Conservation (phyloP, 2,329 filamentous ascomycete species). For the Geosmithia flava region DNA sequence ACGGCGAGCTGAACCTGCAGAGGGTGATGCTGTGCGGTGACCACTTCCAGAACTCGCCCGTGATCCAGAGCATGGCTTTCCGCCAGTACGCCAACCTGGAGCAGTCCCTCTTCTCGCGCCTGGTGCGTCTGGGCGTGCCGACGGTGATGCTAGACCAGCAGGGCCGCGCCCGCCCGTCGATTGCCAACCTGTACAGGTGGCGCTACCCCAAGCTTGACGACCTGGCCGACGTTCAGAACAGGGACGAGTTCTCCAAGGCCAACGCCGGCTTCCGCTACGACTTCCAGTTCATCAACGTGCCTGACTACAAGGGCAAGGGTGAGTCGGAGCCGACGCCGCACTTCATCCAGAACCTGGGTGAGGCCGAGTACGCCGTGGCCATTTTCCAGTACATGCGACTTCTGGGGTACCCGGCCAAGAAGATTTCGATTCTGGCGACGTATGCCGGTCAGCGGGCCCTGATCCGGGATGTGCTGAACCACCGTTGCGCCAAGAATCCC, state of each 20-base stretch:
- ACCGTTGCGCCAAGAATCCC: conserved; percentile 70
- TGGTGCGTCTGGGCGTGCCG: conserved; percentile 87
- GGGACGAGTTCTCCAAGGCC: conserved; percentile 61
- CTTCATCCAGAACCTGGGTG: conserved; percentile 92
- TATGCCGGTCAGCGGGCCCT: conserved; percentile 88
- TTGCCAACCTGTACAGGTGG: conserved; percentile 88
- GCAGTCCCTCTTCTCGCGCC: conserved; percentile 84
- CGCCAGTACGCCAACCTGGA: conserved; percentile 92
- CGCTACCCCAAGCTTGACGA: conserved; percentile 74
- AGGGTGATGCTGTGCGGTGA: conserved; percentile 88
- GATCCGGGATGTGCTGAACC: conserved; percentile 72
- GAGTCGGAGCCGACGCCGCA: conserved; percentile 86
- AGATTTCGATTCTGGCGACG: conserved; percentile 82
- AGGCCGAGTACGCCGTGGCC: conserved; percentile 93
- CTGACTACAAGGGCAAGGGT: conserved; percentile 81
- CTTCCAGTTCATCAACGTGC: conserved; percentile 93
- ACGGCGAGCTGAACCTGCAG: conserved; percentile 65
- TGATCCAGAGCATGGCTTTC: conserved; percentile 90
- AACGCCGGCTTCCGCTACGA: conserved; percentile 91
- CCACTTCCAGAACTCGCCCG: conserved; percentile 90
- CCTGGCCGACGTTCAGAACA: conserved; percentile 58
- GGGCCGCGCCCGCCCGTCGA: conserved; percentile 75
- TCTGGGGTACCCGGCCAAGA: conserved; percentile 72
- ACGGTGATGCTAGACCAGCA: conserved; percentile 84
- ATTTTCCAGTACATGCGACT: conserved; percentile 96